Conservation (phyloP, 1,139 yeast species). For the Spathaspora sp. region DNA sequence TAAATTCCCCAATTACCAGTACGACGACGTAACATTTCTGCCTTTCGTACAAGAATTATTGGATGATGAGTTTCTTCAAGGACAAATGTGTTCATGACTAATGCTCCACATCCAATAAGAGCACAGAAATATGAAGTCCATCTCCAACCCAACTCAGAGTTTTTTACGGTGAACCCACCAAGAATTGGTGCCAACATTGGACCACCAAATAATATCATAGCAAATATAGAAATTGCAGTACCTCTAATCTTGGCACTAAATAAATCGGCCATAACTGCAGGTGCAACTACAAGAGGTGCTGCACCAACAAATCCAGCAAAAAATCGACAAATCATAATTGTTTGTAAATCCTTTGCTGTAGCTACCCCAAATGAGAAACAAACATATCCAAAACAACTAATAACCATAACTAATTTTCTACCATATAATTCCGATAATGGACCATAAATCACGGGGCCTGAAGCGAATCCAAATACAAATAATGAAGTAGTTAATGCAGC, state of each 20-base stretch:
- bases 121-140: constrained; percentile 60
- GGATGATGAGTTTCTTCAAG: constrained; percentile 53
- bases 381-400: constrained; percentile 30
- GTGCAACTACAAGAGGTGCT: constrained; percentile 45
- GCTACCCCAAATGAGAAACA: constrained; percentile 42
- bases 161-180: constrained; percentile 36
- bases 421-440: constrained; percentile 45
- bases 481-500: constrained; percentile 42
- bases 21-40: constrained; percentile 56
- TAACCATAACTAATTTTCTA: constrained; percentile 29
- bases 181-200: constrained; percentile 47
- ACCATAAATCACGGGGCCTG: constrained; percentile 45
- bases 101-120: constrained; percentile 41
- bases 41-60: constrained; percentile 56
- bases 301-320: constrained; percentile 43
- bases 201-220: constrained; percentile 42
- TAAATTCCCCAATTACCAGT: constrained; percentile 74
- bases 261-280: constrained; percentile 44
- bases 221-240: constrained; percentile 33
- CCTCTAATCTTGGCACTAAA: constrained; percentile 36
- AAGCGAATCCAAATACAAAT: constrained; percentile 45
- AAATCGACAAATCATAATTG: constrained; percentile 42
- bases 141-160: constrained; percentile 49
- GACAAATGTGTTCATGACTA: constrained; percentile 28
- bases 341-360: constrained; percentile 38